Base-by-base conservation (phyloP, 169 alveolate genomes). In the Eimeria tenella region DNA sequence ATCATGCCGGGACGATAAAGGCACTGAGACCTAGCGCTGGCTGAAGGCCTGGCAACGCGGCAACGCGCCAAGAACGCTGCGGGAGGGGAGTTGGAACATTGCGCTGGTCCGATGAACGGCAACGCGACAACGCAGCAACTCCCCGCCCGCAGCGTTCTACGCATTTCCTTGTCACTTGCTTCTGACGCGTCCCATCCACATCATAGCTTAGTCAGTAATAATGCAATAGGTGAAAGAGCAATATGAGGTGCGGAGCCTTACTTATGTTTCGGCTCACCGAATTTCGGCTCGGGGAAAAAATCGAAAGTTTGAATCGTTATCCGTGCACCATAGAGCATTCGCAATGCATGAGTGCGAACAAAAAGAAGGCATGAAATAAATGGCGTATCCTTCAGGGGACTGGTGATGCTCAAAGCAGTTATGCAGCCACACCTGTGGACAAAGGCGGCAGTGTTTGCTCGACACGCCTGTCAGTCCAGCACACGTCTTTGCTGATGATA, bases 281-380 rank as follows among this genome's bases (percentile, higher is more conserved):
- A 93, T 81, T 17, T 55, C 13, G 13, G 88, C 75, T 13, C 95
- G 93, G 50, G 95, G 74, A 19, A 62, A 82, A 11, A 93, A 86
- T 25, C 77, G 88, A 58, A 82, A 93, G 83, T 60, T 60, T 56
- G 77, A 53, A 31, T 81, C 89, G 8, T 68, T 84, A 71, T 93
- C 95, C 21, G 81, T 70, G 63, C 73, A 79, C 95, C 95, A 93
- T 8, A 93, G 82, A 49, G 93, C 93, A 42, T 93, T 93, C 42
- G 95, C 93, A 13, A 82, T 68, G n/a, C 95, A 93, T n/a, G 95
- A 81, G 82, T 93, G 95, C 31, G 93, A 82, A 42, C 82, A 58
- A 71, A 93, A 93, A 19, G 95, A 81, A 31, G 95, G 93, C 88
- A 83, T 55, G 23, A 93, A 93, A 75, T 62, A 93, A 25, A 83